Percentiles rank a stretch among this genome's conserved stretches.
Evolutionary conservation across 2,329 filamentous ascomycete genomes (phyloP).

Genomic region (Orbilia quercus): DNA sequence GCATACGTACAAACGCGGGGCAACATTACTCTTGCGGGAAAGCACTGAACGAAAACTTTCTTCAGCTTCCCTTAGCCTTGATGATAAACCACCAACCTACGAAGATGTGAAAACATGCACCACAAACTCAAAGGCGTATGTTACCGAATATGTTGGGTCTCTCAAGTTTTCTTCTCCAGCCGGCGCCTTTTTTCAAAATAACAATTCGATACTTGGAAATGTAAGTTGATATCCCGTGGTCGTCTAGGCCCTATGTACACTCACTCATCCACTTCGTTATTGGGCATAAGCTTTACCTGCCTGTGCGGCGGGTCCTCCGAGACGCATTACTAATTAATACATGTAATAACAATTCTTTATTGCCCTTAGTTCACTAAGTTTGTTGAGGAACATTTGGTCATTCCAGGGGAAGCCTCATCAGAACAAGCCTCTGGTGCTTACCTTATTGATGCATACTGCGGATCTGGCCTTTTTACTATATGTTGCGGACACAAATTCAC

Average conservation of each 20-base stretch:
- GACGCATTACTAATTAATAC: neutral
- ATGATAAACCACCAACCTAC: slow-evolving; percentile 69
- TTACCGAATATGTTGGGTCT: slow-evolving; percentile 86
- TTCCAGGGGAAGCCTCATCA: slow-evolving; percentile 62
- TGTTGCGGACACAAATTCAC: slow-evolving; percentile 77
- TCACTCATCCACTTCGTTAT: too few species aligned
- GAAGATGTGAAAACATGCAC: slow-evolving; percentile 87
- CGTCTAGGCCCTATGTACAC: neutral
- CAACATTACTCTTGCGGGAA: slow-evolving; percentile 89
- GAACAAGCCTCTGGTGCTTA: slow-evolving; percentile 73
- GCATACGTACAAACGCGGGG: slow-evolving; percentile 78
- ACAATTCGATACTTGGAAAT: slow-evolving; percentile 91
- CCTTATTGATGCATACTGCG: slow-evolving; percentile 97
- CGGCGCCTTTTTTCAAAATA: slow-evolving; percentile 98
- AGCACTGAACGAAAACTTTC: slow-evolving; percentile 77
- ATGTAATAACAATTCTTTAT: slow-evolving; percentile 1
- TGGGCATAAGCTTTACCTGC: too few species aligned
- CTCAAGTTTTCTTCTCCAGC: slow-evolving; percentile 91
- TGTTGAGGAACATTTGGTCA: slow-evolving; percentile 59
- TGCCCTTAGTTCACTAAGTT: slow-evolving; percentile 58
- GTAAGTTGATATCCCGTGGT: slow-evolving; percentile 35
- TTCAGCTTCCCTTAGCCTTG: too few species aligned
- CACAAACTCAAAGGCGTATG: slow-evolving; percentile 82
- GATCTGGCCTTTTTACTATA: slow-evolving; percentile 96
- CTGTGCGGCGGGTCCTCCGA: too few species aligned